Percentiles rank a stretch among this genome's conserved stretches.
These are phyloP conservation scores for Elsinoe australis DNA, from an alignment of 2,329 filamentous ascomycete species.

Conservation along the genomic window DNA sequence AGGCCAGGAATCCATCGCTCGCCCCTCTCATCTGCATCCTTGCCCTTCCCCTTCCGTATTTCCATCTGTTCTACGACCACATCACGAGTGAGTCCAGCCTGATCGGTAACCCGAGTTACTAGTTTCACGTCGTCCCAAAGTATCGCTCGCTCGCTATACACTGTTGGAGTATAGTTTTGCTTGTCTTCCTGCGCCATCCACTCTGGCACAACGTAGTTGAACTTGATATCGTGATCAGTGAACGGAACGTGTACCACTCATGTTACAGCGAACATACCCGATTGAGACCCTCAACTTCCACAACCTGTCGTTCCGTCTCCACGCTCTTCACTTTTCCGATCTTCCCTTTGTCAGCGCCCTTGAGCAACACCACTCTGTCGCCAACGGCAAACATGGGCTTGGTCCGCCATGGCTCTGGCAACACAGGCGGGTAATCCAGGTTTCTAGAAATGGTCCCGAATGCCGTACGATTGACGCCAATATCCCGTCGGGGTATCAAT, in stretches of 20 bases:
- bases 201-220: conserved; percentile 37
- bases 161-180: conserved; percentile 5
- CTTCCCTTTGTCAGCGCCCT: conserved; percentile 72
- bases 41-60: conserved; percentile 36
- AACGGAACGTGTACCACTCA: not conserved
- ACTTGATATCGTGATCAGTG: conserved; percentile 28
- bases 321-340: conserved; percentile 65
- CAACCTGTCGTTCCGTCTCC: conserved; percentile 29
- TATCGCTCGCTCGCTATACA: conserved; percentile 40
- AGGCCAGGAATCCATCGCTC: conserved; percentile 57
- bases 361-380: conserved; percentile 75
- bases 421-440: not conserved
- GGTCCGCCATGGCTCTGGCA: conserved; percentile 21
- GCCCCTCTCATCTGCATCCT: conserved; percentile 40
- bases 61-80: conserved; percentile 68
- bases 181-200: conserved; percentile 36
- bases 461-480: not conserved
- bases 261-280: conserved; percentile 26
- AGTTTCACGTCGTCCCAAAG: conserved; percentile 69
- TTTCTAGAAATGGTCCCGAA: conserved; percentile 6
- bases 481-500: conserved; percentile 1
- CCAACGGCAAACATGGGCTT: conserved; percentile 40
- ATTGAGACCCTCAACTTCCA: conserved; percentile 36
- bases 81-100: conserved; percentile 60
- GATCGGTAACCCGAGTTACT: conserved; percentile 65